A percentile compares a stretch with the other conserved stretches of the same genome.
Conservation (phyloP, 2,329 filamentous ascomycete genomes). For the Cladosporium velox region DNA sequence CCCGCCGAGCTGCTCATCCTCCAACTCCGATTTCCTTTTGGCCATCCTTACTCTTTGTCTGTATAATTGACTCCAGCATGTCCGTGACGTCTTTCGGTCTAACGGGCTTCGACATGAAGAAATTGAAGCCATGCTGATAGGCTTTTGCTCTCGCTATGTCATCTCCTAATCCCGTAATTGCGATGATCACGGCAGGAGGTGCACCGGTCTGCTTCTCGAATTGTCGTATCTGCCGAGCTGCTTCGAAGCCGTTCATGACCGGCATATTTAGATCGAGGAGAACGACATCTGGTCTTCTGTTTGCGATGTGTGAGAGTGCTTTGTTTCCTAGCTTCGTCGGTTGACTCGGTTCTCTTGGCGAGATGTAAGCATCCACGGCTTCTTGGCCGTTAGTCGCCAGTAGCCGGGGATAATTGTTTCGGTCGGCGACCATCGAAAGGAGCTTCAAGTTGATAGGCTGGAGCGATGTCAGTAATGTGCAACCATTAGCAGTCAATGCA, state of each 20-base stretch:
- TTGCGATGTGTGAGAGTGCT: neutral
- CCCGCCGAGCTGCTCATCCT: neutral
- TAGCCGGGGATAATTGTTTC: constrained; percentile 43
- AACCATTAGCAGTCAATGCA: constrained; percentile 17
- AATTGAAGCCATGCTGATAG: constrained; percentile 33
- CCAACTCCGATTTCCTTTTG: neutral
- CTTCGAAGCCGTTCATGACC: constrained; percentile 38
- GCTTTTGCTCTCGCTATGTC: constrained; percentile 29
- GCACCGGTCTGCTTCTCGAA: constrained; percentile 33
- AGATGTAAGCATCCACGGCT: constrained; percentile 49
- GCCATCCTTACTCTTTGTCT: neutral
- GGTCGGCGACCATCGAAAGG: constrained; percentile 34
- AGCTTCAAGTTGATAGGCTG: constrained; percentile 38
- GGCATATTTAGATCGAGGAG: constrained; percentile 50
- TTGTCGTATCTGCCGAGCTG: constrained; percentile 36
- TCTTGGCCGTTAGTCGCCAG: constrained; percentile 53
- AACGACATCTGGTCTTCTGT: constrained; percentile 40
- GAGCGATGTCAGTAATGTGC: neutral
- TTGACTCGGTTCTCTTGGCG: neutral
- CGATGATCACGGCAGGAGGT: constrained; percentile 25
- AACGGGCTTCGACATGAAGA: constrained; percentile 37
- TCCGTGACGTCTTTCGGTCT: constrained; percentile 42
- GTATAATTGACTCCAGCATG: constrained; percentile 5
- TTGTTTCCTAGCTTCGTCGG: neutral
- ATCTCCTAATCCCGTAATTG: constrained; percentile 29